Evolutionary conservation across 2,329 filamentous ascomycete genomes (phyloP).

Genomic region (Hyphodiscus sp.): DNA sequence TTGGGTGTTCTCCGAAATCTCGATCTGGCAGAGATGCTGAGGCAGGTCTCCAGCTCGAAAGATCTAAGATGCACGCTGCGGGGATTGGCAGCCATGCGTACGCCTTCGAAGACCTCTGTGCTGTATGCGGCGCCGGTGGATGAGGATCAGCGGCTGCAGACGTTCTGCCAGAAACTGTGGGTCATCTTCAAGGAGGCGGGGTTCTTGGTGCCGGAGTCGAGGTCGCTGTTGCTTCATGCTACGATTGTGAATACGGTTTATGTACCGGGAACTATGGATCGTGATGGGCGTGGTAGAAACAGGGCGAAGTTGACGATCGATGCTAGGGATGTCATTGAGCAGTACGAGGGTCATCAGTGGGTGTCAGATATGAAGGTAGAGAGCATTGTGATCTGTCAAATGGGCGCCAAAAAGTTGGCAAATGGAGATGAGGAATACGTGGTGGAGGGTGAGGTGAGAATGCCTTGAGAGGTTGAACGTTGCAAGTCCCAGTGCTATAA

Average conservation of each 20-base stretch:
- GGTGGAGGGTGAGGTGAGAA: slow-evolving; percentile 21
- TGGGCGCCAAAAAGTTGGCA: slow-evolving; percentile 64
- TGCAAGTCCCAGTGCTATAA: not conserved
- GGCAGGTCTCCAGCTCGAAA: not conserved
- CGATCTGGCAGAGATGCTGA: slow-evolving; percentile 35
- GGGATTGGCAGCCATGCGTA: slow-evolving; percentile 57
- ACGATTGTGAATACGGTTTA: slow-evolving; percentile 86
- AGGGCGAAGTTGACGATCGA: slow-evolving; percentile 39
- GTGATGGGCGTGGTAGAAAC: slow-evolving; percentile 16
- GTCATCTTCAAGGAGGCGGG: slow-evolving; percentile 47
- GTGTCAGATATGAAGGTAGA: slow-evolving; percentile 61
- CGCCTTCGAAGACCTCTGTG: slow-evolving; percentile 47
- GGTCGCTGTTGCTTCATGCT: slow-evolving; percentile 70
- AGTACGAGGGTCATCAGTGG: slow-evolving; percentile 64
- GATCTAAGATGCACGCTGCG: slow-evolving; percentile 41
- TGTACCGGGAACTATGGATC: slow-evolving; percentile 36
- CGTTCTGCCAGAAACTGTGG: slow-evolving; percentile 52
- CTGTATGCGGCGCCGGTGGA: slow-evolving; percentile 60
- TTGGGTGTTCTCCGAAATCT: slow-evolving; percentile 37
- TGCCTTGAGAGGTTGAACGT: slow-evolving; percentile 13
- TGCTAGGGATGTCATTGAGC: slow-evolving; percentile 47
- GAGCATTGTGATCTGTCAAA: slow-evolving; percentile 71
- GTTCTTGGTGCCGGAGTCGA: slow-evolving; percentile 49
- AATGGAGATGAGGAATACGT: slow-evolving; percentile 25
- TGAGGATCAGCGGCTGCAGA: slow-evolving; percentile 40